Evolutionary conservation across 495 filamentous ascomycete species (phyloP).

Genomic region (Trichocladium antarcticum): DNA sequence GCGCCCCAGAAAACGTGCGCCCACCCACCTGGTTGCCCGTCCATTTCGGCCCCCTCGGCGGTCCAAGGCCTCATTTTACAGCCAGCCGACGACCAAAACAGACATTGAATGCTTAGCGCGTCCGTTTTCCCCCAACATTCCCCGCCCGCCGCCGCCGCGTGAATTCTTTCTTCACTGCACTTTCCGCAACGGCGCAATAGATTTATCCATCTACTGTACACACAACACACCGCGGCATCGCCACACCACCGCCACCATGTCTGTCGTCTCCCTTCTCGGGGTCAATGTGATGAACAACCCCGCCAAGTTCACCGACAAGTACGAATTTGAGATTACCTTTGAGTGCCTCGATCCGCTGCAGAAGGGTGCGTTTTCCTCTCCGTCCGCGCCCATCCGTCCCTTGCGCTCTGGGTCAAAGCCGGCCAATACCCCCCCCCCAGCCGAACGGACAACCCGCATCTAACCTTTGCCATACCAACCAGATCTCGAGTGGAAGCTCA

Average conservation of each 20-base stretch:
- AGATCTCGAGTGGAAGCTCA: conserved; percentile 99
- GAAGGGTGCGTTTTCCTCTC: conserved; percentile 52
- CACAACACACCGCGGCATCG: background rate
- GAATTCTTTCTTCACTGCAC: background rate
- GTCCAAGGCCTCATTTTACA: background rate
- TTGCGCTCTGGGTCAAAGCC: too few relatives aligned
- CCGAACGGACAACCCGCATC: background rate
- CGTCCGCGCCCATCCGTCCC: background rate
- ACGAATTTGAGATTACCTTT: conserved; percentile 97
- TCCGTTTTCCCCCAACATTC: conserved; percentile 2
- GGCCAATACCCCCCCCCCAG: too few relatives aligned
- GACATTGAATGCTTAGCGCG: conserved; percentile 1
- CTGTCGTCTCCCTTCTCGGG: conserved; percentile 88
- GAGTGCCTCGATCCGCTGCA: conserved; percentile 86
- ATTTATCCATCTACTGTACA: background rate
- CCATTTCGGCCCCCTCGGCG: background rate
- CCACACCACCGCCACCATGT: conserved; percentile 52
- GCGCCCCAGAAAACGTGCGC: conserved; percentile 2
- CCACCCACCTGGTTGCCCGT: background rate
- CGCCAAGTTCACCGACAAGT: conserved; percentile 74
- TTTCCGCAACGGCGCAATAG: background rate
- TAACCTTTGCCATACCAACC: conserved; percentile 2
- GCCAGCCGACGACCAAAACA: conserved; percentile 3
- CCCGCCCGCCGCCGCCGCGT: background rate
- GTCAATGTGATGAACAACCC: conserved; percentile 96